Evolutionary conservation across 108 stramenopile genomes (phyloP).

Genomic region (Tribonema minus): DNA sequence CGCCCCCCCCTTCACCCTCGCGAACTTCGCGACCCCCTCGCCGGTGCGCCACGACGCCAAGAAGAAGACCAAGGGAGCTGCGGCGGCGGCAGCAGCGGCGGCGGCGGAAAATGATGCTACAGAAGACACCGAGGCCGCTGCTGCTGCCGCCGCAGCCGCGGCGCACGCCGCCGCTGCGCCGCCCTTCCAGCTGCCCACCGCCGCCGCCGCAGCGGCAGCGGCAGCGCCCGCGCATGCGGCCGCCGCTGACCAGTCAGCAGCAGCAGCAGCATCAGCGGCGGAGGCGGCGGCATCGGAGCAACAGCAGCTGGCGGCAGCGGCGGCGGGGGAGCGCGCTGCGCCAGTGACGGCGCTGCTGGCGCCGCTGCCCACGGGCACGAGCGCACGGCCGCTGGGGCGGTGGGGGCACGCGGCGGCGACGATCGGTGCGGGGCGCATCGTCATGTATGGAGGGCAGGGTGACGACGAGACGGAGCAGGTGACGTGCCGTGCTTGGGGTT

Average conservation of each 20-base stretch:
- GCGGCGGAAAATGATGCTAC: too few relatives aligned
- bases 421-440: slow-evolving; percentile 16
- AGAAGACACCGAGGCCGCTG: too few relatives aligned
- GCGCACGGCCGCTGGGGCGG: slow-evolving; percentile 19
- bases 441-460: slow-evolving; percentile 41
- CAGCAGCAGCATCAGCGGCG: neutral
- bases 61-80: too few relatives aligned
- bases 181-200: neutral
- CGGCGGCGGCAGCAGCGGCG: too few relatives aligned
- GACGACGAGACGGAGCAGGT: slow-evolving; percentile 42
- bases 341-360: too few relatives aligned
- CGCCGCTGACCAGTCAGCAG: neutral
- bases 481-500: too few relatives aligned
- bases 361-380: neutral
- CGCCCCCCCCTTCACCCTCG: too few relatives aligned
- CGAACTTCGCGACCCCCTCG: too few relatives aligned
- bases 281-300: neutral
- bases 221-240: too few relatives aligned
- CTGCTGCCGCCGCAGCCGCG: too few relatives aligned
- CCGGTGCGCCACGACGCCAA: too few relatives aligned
- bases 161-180: too few relatives aligned
- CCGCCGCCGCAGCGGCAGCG: neutral
- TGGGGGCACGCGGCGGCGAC: slow-evolving; percentile 45
- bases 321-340: neutral
- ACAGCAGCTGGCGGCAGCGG: neutral